These are phyloP conservation scores for Lactarius deliciosus DNA, from an alignment of 768 basidiomycete species.

Conservation along the genomic window DNA sequence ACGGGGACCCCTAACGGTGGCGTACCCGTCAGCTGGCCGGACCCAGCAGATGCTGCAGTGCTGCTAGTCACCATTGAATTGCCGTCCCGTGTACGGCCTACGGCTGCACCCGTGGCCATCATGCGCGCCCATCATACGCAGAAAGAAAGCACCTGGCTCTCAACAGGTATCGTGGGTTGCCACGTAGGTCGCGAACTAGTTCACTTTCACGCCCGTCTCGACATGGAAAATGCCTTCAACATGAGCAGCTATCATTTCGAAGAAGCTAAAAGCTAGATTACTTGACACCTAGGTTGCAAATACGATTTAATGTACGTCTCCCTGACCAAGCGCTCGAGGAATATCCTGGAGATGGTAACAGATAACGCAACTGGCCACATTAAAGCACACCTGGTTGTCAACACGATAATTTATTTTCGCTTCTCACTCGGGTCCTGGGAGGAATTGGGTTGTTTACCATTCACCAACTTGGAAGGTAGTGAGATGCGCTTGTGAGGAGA, in stretches of 20 bases:
- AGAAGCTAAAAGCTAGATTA: slow-evolving; percentile 89
- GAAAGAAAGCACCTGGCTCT: too few species aligned
- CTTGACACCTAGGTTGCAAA: slow-evolving; percentile 69
- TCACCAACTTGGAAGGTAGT: slow-evolving; percentile 74
- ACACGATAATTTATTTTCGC: slow-evolving; percentile 67
- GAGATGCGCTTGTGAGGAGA: slow-evolving; percentile 70
- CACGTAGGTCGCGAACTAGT: slow-evolving; percentile 34
- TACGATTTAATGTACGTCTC: slow-evolving; percentile 87
- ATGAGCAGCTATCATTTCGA: slow-evolving; percentile 73
- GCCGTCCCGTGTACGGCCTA: too few species aligned
- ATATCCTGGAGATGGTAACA: slow-evolving; percentile 52
- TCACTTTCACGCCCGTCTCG: slow-evolving; percentile 87
- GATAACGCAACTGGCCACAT: background rate
- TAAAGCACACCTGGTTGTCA: slow-evolving; percentile 60
- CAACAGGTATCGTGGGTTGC: too few species aligned
- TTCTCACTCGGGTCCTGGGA: slow-evolving; percentile 64
- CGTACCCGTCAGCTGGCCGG: too few species aligned
- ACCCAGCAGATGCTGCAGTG: too few species aligned
- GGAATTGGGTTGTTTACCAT: slow-evolving; percentile 73
- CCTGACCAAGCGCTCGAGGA: slow-evolving; percentile 74
- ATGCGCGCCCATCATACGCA: too few species aligned
- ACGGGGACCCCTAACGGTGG: too few species aligned
- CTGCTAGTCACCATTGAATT: too few species aligned
- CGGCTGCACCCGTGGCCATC: too few species aligned
- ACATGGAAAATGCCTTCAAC: slow-evolving; percentile 70